Evolutionary conservation across 2,329 filamentous ascomycete genomes (phyloP).

Genomic region (Reticulascus tulasneorum): DNA sequence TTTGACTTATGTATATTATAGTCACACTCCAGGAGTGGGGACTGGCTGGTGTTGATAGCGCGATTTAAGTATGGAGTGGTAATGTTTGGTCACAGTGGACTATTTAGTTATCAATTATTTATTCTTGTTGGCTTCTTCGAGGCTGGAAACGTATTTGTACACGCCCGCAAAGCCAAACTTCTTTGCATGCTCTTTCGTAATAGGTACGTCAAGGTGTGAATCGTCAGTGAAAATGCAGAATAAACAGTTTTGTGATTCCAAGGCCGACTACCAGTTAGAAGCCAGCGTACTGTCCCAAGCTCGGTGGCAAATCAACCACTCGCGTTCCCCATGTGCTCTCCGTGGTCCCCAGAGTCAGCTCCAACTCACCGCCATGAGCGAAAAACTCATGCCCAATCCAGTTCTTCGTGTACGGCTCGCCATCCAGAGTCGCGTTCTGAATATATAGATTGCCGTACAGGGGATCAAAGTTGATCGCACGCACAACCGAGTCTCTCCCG

Average conservation of each 20-base stretch:
- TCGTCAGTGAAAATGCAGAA: too few species aligned
- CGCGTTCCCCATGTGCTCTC: slow-evolving; percentile 64
- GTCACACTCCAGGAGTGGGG: slow-evolving; percentile 73
- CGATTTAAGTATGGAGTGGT: too few species aligned
- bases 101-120: too few species aligned
- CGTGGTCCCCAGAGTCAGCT: slow-evolving; percentile 54
- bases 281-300: slow-evolving; percentile 35
- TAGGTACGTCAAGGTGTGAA: too few species aligned
- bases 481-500: slow-evolving; percentile 55
- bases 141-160: too few species aligned
- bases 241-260: too few species aligned
- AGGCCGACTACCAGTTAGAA: too few species aligned
- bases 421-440: slow-evolving; percentile 61
- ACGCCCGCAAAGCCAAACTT: too few species aligned
- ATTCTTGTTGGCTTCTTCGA: too few species aligned
- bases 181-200: too few species aligned
- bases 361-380: slow-evolving; percentile 58
- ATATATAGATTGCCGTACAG: slow-evolving; percentile 57
- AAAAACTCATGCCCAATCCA: slow-evolving; percentile 70
- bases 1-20: slow-evolving; percentile 83
- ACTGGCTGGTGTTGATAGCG: slow-evolving; percentile 58
- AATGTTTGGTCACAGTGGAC: too few species aligned
- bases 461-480: slow-evolving; percentile 59
- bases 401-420: slow-evolving; percentile 56
- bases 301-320: slow-evolving; percentile 59